phyloP scores from a whole-genome alignment of 1,284 basidiomycete species.

The Cryptococcus hybrid region DNA sequence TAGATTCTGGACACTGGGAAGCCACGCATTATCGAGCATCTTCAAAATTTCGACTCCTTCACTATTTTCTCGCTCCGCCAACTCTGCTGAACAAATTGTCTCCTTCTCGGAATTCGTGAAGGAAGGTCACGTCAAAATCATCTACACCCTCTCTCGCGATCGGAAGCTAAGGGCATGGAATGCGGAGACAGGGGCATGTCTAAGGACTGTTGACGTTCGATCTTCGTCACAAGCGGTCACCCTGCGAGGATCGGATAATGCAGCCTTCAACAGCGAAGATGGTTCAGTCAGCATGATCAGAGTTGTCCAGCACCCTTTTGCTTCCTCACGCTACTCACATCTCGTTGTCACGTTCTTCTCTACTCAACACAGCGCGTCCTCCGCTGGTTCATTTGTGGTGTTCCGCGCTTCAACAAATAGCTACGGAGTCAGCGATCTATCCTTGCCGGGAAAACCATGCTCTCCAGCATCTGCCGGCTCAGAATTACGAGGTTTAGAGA shows the following conservation, averaged over 20 bases:
- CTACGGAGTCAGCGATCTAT: conserved; percentile 31
- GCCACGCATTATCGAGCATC: conserved; percentile 35
- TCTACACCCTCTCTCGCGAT: conserved; percentile 87
- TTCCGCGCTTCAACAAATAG: conserved; percentile 36
- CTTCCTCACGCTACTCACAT: conserved; percentile 37
- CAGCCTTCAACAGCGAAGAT: conserved; percentile 6
- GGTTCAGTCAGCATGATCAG: conserved; percentile 34
- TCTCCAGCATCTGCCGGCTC: conserved; percentile 27
- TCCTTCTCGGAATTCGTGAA: conserved; percentile 31
- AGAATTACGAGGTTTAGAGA: conserved; percentile 49
- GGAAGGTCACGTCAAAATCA: conserved; percentile 58
- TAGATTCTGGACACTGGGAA: conserved; percentile 27
- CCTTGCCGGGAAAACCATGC: conserved; percentile 31
- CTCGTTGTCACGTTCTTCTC: conserved; percentile 46
- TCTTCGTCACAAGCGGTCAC: conserved; percentile 28
- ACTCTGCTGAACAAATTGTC: conserved; percentile 34
- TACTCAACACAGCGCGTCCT: conserved; percentile 29
- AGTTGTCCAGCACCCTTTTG: conserved; percentile 34
- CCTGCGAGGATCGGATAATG: conserved; percentile 9
- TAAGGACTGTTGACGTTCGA: conserved; percentile 45
- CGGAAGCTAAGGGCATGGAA: conserved; percentile 76
- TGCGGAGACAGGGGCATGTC: conserved; percentile 35
- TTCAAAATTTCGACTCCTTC: conserved; percentile 34
- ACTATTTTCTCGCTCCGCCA: conserved; percentile 32
- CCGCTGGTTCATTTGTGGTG: conserved; percentile 47